Conservation (phyloP, 139 green algal species). For the Monoraphidium neglectum region DNA sequence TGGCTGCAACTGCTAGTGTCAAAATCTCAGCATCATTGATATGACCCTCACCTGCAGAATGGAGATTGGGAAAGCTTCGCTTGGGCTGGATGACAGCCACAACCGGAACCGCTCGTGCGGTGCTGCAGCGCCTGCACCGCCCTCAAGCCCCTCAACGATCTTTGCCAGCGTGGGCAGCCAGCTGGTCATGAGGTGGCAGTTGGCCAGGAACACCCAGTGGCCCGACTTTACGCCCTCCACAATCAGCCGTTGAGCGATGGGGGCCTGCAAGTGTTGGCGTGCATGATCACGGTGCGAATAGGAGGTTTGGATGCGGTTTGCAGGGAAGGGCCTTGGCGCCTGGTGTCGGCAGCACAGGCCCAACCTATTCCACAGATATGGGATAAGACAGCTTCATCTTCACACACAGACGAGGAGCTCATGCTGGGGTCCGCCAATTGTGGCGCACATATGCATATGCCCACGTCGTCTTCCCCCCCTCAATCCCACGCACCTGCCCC, state of each 20-base stretch:
- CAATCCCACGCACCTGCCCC: slow-evolving; percentile 28
- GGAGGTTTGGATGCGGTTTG: too few species aligned
- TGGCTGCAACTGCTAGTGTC: too few species aligned
- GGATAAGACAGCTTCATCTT: too few species aligned
- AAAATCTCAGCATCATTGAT: too few species aligned
- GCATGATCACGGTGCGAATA: too few species aligned
- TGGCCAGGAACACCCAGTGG: slow-evolving; percentile 90
- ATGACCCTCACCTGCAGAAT: slow-evolving; percentile 79
- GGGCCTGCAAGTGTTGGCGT: slow-evolving; percentile 57
- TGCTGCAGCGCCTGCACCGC: background rate
- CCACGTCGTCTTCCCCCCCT: background rate
- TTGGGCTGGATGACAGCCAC: slow-evolving; percentile 83
- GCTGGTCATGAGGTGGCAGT: slow-evolving; percentile 90
- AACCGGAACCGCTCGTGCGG: slow-evolving; percentile 82
- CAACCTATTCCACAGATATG: too few species aligned
- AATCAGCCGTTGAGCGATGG: slow-evolving; percentile 77
- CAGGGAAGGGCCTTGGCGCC: too few species aligned
- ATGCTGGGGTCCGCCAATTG: too few species aligned
- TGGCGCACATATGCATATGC: background rate
- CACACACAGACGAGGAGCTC: too few species aligned
- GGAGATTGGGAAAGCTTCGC: slow-evolving; percentile 76
- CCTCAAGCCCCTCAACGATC: slow-evolving; percentile 77
- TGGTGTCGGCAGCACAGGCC: too few species aligned
- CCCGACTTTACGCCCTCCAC: slow-evolving; percentile 70
- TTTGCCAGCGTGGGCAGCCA: slow-evolving; percentile 89